Evolutionary conservation across 345 rosid species (phyloP), one percentile per base, ranked within the genome.

Genomic region (Anastatica hierochuntica): DNA sequence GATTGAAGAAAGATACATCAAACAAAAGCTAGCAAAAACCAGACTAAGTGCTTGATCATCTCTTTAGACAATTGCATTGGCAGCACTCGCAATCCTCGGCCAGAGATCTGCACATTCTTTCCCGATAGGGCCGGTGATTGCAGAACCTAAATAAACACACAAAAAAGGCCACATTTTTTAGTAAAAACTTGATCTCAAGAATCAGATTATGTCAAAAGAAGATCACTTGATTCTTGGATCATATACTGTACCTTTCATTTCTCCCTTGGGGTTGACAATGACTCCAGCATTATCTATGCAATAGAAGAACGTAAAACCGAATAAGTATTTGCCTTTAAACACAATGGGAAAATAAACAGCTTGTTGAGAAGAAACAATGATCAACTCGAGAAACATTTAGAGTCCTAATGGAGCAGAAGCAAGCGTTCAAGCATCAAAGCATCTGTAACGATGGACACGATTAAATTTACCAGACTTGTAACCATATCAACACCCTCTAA

Each of bases 281-380:
- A 90, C 98, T 39, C 98, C 98, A 9, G 98, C 96, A 76, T 90
- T 90, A 74, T 90, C 98, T 90, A 77, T 14, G 6, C 62, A 75
- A 12, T 13, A 4, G 6, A 50, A 1, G 1, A 50, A 51, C 27
- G 27, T 0, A 35, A 4, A 8, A 16, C 36, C 0, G 1, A 7
- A 42, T 65, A 38, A 57, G 20, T 17, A 49, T 3, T 14, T 10
- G 14, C 2, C 14, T 2, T 5, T 14, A 40, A n/a, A n/a, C 7
- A 34, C 4, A 24, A 13, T 7, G n/a, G n/a, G n/a, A n/a, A n/a
- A n/a, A n/a, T 1, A 11, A 2, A 24, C 4, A 21, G n/a, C n/a
- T n/a, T n/a, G n/a, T n/a, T 5, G n/a, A 2, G 18, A 30, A 10
- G 6, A 62, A 8, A 14, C 7, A 42, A 8, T 18, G 7, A 27